Evolutionary conservation across 257 asterid species (phyloP).

Genomic region (Apocynum venetum): DNA sequence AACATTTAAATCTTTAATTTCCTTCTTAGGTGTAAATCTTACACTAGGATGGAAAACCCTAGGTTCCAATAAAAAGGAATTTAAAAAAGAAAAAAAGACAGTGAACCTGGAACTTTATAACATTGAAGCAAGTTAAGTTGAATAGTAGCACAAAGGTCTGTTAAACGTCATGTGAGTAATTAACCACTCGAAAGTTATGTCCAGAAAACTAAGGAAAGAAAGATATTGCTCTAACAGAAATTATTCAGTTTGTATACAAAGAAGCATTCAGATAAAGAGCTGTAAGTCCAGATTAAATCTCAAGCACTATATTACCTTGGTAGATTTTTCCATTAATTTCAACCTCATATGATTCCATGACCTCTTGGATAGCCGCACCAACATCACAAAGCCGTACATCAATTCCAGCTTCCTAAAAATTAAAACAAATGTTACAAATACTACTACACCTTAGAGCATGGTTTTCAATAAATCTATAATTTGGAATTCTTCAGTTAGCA

Average conservation of each 20-base stretch:
- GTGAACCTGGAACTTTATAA: not conserved
- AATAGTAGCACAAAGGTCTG: not conserved
- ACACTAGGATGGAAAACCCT: not conserved
- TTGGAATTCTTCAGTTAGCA: not conserved
- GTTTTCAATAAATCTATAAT: not conserved
- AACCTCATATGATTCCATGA: conserved; percentile 98
- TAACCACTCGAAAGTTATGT: not conserved
- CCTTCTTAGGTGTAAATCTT: not conserved
- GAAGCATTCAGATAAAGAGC: not conserved
- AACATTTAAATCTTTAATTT: not conserved
- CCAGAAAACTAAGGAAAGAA: not conserved
- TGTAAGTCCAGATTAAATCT: not conserved
- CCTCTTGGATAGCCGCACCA: conserved; percentile 99
- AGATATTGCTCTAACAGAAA: not conserved
- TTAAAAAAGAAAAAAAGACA: not conserved
- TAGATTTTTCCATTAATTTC: conserved; percentile 90
- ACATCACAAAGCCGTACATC: conserved; percentile 91
- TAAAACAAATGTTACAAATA: conserved; percentile 7
- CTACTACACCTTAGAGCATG: conserved; percentile 1
- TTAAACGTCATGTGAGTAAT: not conserved
- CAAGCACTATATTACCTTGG: conserved; percentile 53
- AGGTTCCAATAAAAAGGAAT: not conserved
- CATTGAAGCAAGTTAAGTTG: not conserved
- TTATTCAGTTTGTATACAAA: not conserved
- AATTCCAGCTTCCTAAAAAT: conserved; percentile 80